phyloP scores from a whole-genome alignment of 148 eudicot species.

The Vaccinium macrocarpon region DNA sequence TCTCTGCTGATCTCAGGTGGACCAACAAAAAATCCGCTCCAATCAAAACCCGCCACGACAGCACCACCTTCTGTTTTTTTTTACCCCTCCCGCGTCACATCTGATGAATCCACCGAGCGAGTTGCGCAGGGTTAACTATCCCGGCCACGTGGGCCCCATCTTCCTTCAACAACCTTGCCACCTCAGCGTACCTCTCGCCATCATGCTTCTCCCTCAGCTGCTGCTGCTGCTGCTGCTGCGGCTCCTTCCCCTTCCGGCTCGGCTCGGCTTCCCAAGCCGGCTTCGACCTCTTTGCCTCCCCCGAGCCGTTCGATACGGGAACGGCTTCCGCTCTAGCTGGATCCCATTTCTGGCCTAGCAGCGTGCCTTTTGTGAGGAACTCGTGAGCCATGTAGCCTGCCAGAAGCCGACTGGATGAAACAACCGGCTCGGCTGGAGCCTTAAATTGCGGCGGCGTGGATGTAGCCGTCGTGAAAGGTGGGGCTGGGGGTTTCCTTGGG shows the following conservation, averaged over 20 bases:
- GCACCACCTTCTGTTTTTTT: neutral
- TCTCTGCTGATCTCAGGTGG: neutral
- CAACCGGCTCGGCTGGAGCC: slow-evolving; percentile 23
- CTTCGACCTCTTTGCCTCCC: slow-evolving; percentile 31
- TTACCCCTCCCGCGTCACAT: slow-evolving; percentile 25
- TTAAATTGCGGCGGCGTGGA: slow-evolving; percentile 18
- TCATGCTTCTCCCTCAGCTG: neutral
- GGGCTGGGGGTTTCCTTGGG: slow-evolving; percentile 11
- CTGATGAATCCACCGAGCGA: slow-evolving; percentile 71
- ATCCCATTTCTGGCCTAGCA: slow-evolving; percentile 64
- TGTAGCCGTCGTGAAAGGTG: neutral
- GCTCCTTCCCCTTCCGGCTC: slow-evolving; percentile 23
- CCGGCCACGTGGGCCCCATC: slow-evolving; percentile 67
- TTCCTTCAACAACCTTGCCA: slow-evolving; percentile 46
- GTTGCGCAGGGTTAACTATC: slow-evolving; percentile 66
- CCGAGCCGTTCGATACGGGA: slow-evolving; percentile 22
- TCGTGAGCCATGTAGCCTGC: slow-evolving; percentile 86
- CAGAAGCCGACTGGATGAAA: slow-evolving; percentile 44
- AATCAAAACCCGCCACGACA: neutral
- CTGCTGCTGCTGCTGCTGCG: neutral
- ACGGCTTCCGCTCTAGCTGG: slow-evolving; percentile 52
- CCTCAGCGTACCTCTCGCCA: slow-evolving; percentile 43
- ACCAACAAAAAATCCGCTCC: neutral
- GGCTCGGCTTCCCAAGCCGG: slow-evolving; percentile 22
- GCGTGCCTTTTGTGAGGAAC: slow-evolving; percentile 60